Evolutionary conservation across 179 eudicot species (phyloP), one percentile per base, ranked within the genome.

Genomic region (Silene vulgaris): DNA sequence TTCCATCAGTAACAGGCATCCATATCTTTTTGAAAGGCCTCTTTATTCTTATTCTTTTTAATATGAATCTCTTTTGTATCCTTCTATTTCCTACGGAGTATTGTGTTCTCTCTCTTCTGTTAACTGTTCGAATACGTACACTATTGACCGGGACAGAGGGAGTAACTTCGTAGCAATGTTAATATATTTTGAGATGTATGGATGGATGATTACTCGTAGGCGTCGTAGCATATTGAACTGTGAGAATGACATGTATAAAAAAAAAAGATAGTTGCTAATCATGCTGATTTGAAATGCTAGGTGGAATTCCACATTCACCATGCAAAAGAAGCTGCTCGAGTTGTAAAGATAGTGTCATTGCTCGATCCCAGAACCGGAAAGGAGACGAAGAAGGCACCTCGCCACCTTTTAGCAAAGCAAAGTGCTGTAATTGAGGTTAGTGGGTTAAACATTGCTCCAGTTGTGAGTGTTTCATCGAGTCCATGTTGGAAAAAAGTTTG

Each of bases 341-440:
- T 95, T 69, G 88, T 78, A 45, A 95, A 81, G 80, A 87, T 95
- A 76, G 70, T 85, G 75, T 88, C 99, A 16, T 83, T 95, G 86
- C 91, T 95, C 29, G 93, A 95, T 83, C 82, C 97, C 5, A 95
- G 91, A 81, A 95, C 96, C 1, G 97, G 97, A 19, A 93, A 93
- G 76, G 90, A 78, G 78, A 77, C 85, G 23, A 95, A 90, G 86
- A 93, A 89, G 80, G 88, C 97, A 59, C 99, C 99, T 40, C 88
- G 99, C 29, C 84, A 91, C 75, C 85, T 95, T 66, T 21, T 84
- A 74, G 83, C 96, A 30, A 95, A 93, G 91, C 99, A 95, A 80
- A 88, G 87, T 65, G 99, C 99, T 3, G 69, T 93, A 13, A 69
- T 95, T 30, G 91, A 95, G 97, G 99, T 95, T 57, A 67, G 82